Evolutionary conservation across 176 grass and related monocot genomes (phyloP).

Genomic region (Neostapfia colusana): DNA sequence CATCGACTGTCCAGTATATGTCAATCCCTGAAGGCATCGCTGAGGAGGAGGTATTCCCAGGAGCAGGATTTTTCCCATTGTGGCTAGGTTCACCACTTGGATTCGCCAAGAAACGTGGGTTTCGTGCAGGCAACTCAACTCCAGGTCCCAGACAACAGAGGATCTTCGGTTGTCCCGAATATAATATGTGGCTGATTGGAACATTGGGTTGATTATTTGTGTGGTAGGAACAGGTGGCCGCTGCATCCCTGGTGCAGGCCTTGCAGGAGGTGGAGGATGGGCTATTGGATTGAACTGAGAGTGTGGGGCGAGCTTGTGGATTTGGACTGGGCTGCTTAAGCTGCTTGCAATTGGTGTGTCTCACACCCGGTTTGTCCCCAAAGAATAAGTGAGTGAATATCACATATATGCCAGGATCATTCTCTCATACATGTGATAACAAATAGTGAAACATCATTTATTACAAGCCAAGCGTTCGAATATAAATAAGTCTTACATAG

Average conservation of each 20-base stretch:
- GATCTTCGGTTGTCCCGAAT: conserved; percentile 65
- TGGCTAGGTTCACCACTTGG: conserved; percentile 49
- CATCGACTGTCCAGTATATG: conserved; percentile 77
- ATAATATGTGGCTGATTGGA: conserved; percentile 75
- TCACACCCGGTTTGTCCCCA: conserved; percentile 75
- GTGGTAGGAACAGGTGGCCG: conserved; percentile 48
- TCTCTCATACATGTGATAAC: too few species aligned
- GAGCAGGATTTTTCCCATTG: conserved; percentile 40
- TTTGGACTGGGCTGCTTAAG: conserved; percentile 72
- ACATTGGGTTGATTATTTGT: conserved; percentile 73
- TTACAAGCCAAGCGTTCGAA: too few species aligned
- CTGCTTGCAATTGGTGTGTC: conserved; percentile 75
- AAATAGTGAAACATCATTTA: too few species aligned
- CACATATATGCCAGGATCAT: too few species aligned
- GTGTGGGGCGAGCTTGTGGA: conserved; percentile 49
- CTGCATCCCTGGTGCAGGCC: conserved; percentile 19
- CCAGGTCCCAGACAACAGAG: conserved; percentile 84
- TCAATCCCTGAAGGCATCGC: conserved; percentile 43
- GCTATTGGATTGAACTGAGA: conserved; percentile 36
- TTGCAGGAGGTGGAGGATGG: conserved; percentile 44
- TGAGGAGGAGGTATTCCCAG: conserved; percentile 42
- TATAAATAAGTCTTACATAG: too few species aligned
- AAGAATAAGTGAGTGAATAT: conserved; percentile 58
- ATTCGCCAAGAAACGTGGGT: conserved; percentile 48
- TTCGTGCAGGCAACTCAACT: conserved; percentile 34